Conservation (phyloP, 2,329 filamentous ascomycete genomes). For the Sphaerulina musiva region DNA sequence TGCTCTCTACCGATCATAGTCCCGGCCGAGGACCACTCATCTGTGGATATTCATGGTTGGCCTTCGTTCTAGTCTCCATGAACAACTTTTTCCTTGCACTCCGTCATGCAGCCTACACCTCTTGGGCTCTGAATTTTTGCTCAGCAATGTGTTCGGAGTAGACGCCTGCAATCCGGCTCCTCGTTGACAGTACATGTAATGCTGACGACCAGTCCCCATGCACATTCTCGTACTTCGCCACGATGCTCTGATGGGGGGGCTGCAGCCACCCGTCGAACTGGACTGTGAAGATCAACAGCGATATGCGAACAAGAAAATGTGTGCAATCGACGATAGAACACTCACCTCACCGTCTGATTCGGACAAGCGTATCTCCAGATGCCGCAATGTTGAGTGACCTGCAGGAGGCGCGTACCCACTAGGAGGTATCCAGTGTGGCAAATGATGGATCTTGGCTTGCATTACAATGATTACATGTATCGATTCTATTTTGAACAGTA, state of each 20-base stretch:
- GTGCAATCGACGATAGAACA: slow-evolving; percentile 2
- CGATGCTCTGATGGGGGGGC: too few species aligned
- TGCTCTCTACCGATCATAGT: slow-evolving; percentile 2
- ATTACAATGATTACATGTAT: not conserved
- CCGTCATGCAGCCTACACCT: not conserved
- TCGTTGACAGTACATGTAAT: not conserved
- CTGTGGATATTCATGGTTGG: too few species aligned
- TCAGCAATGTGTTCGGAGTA: slow-evolving; percentile 1
- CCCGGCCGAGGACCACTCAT: not conserved
- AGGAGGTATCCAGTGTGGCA: slow-evolving; percentile 7
- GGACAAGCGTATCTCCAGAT: slow-evolving; percentile 1
- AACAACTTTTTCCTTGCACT: not conserved
- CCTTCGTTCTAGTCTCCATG: too few species aligned
- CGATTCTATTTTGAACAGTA: slow-evolving; percentile 7
- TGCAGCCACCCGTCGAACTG: not conserved
- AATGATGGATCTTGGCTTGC: not conserved
- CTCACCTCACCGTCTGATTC: not conserved
- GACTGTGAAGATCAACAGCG: not conserved
- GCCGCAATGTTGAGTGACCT: not conserved
- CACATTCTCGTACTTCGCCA: too few species aligned
- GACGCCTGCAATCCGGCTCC: slow-evolving; percentile 5
- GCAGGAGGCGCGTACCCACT: slow-evolving; percentile 5
- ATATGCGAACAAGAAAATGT: not conserved
- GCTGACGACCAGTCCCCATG: too few species aligned
- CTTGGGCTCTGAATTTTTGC: slow-evolving; percentile 1